Base-by-base conservation (phyloP, 768 basidiomycete species). In the Rhodosporidiobolus odoratus region DNA sequence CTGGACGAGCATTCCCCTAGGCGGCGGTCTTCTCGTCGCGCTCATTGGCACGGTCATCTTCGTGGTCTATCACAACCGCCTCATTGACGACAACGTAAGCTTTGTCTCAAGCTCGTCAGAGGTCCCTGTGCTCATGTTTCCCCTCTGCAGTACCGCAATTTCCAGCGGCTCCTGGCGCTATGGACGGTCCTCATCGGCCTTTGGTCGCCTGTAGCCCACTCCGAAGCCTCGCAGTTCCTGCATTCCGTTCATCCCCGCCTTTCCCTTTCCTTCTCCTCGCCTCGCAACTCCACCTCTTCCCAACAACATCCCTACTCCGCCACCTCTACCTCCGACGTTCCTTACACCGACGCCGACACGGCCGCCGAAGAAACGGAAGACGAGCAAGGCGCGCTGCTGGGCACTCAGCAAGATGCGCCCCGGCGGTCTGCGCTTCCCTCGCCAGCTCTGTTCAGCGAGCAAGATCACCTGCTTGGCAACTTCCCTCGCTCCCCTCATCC, bases 141-240 rank as follows among this genome's bases (percentile, higher is more conserved):
- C 45, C 58, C 13, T 25, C 9, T 21, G 13, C 40, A 62, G 68
- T 72, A 53, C 62, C 58, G 58, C 41, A 30, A 50, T 34, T 60
- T 59, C 48, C 65, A 63, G 80, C 90, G 89, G 50, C 84, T 95
- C 58, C 83, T 89, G 25, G 91, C 94, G 9, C 87, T 93, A n/a
- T 99, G 95, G 93, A 88, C 92, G 63, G 87, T 96, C n/a, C 85
- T 99, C 21, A 85, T 97, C 72, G 96, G 94, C 12, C 86, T 98
- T 19, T 98, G 96, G 96, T 84, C 85, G 1, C 70, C 71, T n/a
- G 59, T 62, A 57, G 68, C 71, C 30, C 58, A 61, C 35, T 41
- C 52, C 7, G 69, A 75, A 50, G 66, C 75, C 17, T 52, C 43
- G 4, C 65, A 71, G 21, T 57, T 71, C 32, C 54, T 71, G 10